phyloP scores from a whole-genome alignment of 108 stramenopile species.

The Nitzschia putrida region DNA sequence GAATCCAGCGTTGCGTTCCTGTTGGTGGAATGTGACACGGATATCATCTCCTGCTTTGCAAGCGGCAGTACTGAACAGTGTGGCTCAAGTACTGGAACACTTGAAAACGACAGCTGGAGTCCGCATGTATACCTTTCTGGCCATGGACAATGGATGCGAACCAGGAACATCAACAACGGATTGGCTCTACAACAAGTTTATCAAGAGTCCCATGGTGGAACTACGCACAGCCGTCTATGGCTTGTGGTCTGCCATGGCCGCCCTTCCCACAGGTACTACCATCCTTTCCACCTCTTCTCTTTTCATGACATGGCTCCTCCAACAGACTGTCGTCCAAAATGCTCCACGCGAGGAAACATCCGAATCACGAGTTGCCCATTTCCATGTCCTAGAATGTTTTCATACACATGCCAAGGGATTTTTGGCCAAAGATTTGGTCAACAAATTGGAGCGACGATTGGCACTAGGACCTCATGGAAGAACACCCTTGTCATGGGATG shows the following conservation, averaged over 20 bases:
- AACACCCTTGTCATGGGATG: constrained; percentile 16
- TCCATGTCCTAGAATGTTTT: constrained; percentile 21
- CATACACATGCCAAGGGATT: constrained; percentile 9
- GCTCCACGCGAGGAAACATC: constrained; percentile 1
- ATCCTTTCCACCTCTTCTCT: constrained; percentile 4
- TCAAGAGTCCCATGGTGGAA: constrained; percentile 27
- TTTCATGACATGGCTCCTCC: background rate
- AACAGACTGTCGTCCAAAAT: background rate
- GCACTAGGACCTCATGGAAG: constrained; percentile 28
- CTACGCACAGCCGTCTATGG: constrained; percentile 27
- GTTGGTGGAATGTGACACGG: constrained; percentile 36
- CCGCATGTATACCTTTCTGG: constrained; percentile 10
- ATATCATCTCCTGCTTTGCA: constrained; percentile 27
- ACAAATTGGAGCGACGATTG: constrained; percentile 11
- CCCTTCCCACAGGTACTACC: background rate
- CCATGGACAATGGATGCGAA: constrained; percentile 4
- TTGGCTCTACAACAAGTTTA: constrained; percentile 22
- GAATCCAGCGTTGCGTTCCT: constrained; percentile 11
- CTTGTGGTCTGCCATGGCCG: constrained; percentile 15
- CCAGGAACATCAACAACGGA: constrained; percentile 7
- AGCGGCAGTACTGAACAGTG: constrained; percentile 28
- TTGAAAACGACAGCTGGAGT: background rate
- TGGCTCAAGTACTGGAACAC: constrained; percentile 13
- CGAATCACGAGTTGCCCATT: constrained; percentile 27
- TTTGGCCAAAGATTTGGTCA: constrained; percentile 5